Conservation (phyloP, 2,329 filamentous ascomycete species). For the Stenocarpella maydis region DNA sequence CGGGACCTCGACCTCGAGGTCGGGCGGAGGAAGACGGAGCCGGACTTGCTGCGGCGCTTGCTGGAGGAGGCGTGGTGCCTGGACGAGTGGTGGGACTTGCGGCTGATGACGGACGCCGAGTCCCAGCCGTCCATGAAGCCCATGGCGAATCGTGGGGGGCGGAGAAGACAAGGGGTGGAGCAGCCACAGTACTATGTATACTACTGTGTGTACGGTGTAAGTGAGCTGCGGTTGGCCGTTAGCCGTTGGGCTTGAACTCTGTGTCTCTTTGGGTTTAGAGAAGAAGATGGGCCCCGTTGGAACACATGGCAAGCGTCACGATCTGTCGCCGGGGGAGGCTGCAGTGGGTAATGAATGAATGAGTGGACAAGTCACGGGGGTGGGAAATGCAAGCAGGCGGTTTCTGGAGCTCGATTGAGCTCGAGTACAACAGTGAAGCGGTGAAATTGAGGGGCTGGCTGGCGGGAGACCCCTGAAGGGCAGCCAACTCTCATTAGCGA, state of each 20-base stretch:
- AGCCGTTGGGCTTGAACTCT: not conserved
- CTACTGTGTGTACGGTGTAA: not conserved
- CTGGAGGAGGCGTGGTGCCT: conserved; percentile 36
- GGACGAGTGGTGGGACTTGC: conserved; percentile 37
- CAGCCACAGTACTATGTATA: not conserved
- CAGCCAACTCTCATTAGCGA: conserved; percentile 1
- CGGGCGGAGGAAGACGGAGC: conserved; percentile 25
- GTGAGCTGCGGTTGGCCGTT: not conserved
- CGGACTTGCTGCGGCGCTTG: conserved; percentile 41
- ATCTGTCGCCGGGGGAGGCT: conserved; percentile 14
- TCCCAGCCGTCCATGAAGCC: conserved; percentile 46
- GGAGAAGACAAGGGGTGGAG: not conserved
- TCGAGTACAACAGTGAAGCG: too few relatives aligned
- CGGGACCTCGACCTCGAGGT: conserved; percentile 49
- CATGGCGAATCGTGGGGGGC: conserved; percentile 37
- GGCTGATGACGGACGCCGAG: conserved; percentile 43
- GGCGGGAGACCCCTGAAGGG: conserved; percentile 30
- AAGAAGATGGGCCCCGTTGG: not conserved
- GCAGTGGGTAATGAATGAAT: conserved; percentile 5
- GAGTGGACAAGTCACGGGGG: conserved; percentile 30
- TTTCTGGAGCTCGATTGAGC: conserved; percentile 19
- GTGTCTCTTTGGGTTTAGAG: conserved; percentile 16
- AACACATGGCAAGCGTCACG: conserved; percentile 17
- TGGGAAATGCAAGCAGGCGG: conserved; percentile 13
- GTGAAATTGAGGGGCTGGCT: conserved; percentile 36